phyloP scores from a whole-genome alignment of 2,329 filamentous ascomycete species.

The Xylaria sp. region DNA sequence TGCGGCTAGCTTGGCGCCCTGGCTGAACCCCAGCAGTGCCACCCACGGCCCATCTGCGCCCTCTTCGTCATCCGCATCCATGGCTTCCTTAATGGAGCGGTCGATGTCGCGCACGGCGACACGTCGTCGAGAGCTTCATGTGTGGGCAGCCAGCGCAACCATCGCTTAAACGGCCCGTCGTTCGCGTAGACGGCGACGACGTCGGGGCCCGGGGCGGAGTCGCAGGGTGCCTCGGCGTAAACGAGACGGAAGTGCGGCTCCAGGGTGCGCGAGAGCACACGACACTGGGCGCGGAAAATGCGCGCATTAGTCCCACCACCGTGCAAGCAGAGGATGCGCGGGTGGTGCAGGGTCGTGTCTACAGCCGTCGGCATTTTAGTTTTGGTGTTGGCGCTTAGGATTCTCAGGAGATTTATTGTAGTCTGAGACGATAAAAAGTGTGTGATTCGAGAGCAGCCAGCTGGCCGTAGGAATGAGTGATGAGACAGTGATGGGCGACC shows the following conservation, averaged over 20 bases:
- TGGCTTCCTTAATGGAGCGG: conserved; percentile 49
- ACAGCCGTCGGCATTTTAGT: conserved; percentile 9
- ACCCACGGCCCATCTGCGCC: conserved; percentile 64
- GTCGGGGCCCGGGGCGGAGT: conserved; percentile 64
- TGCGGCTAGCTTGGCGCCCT: conserved; percentile 67
- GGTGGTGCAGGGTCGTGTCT: conserved; percentile 46
- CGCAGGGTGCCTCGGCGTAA: conserved; percentile 73
- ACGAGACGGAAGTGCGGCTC: conserved; percentile 68
- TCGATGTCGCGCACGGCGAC: conserved; percentile 49
- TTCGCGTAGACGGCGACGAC: conserved; percentile 69
- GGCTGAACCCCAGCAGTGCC: conserved; percentile 68
- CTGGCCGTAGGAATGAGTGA: too few species aligned
- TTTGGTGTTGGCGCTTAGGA: neutral
- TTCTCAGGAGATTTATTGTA: too few species aligned
- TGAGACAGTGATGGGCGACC: too few species aligned
- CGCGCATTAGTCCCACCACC: conserved; percentile 76
- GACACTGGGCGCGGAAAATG: conserved; percentile 73
- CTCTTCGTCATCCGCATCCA: conserved; percentile 55
- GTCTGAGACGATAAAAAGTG: too few species aligned
- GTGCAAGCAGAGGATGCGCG: conserved; percentile 80
- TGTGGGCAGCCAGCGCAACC: conserved; percentile 66
- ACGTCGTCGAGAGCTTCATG: conserved; percentile 55
- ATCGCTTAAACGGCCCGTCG: conserved; percentile 67
- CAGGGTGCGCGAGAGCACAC: conserved; percentile 55
- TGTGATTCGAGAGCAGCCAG: neutral